Percentiles rank a stretch among this genome's conserved stretches.
phyloP scores from a whole-genome alignment of 352 stramenopile genomes.

The Phytophthora kernoviae region DNA sequence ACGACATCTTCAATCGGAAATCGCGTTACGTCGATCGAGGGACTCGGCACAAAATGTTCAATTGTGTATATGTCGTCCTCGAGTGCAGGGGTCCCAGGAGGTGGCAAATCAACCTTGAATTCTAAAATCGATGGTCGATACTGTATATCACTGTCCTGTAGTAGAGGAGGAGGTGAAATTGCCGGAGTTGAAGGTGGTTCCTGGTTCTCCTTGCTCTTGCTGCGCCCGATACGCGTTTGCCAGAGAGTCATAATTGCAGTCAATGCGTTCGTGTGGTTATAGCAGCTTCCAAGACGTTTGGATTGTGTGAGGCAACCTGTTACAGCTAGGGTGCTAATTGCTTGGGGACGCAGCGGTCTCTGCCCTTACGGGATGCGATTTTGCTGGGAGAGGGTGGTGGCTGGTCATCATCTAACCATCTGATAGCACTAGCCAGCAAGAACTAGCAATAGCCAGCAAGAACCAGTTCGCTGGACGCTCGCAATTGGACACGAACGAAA shows the following conservation, averaged over 20 bases:
- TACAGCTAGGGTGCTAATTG: no score
- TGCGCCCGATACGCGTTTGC: conserved; percentile 57
- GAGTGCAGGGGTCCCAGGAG: conserved; percentile 39
- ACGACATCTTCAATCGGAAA: not conserved
- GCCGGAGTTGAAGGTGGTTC: not conserved
- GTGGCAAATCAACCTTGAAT: conserved; percentile 7
- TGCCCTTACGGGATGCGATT: no score
- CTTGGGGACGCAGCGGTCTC: no score
- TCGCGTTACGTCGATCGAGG: not conserved
- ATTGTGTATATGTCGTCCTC: conserved; percentile 31
- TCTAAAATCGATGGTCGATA: conserved; percentile 15
- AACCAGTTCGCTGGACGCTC: no score
- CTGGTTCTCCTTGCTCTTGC: conserved; percentile 31
- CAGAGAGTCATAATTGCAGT: conserved; percentile 63
- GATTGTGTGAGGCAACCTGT: no score
- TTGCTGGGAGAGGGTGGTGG: no score
- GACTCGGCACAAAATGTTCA: not conserved
- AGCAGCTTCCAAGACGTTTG: no score
- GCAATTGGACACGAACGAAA: no score
- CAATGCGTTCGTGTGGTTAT: no score
- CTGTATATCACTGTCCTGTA: conserved; percentile 1
- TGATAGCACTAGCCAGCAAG: no score
- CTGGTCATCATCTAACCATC: no score
- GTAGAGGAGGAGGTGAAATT: not conserved
- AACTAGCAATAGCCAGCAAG: no score